Base-by-base conservation (phyloP, 257 asterid species). In the Gentiana macrophylla region DNA sequence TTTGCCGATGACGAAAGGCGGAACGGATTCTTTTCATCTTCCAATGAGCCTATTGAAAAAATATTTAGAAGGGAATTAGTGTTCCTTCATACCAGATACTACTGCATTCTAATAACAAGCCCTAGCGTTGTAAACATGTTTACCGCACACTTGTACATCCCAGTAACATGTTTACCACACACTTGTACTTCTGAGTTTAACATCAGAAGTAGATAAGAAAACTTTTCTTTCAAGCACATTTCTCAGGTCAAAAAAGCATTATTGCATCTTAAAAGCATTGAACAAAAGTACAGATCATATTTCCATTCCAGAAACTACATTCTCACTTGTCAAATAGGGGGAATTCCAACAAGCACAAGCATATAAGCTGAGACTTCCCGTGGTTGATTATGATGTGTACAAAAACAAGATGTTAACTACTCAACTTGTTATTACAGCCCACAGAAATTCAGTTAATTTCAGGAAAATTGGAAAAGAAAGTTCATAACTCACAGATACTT, bases 1-100 rank as follows among this genome's bases (percentile, higher is more conserved):
- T 75, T 65, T 81, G 99, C 33, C 95, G 91, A 72, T 79, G 74
- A 70, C 66, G 80, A 71, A 73, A 92, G 57, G 84, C 68, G 34
- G 79, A 77, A 47, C 86, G 95, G 64, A 81, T 58, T 81, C 79
- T 83, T 79, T 75, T 74, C 95, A 81, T 83, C 77, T 94, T 79
- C 99, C 99, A 92, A 63, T 67, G 67, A 59, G 95, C 94, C 99
- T 92, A 70, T 53, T 64, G 47, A 68, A 37, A 69, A 69, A 66
- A 48, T 8, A 49, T 65, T 55, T 54, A 44, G 51, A 49, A 57
- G 58, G 35, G 56, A 52, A 52, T 47, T 41, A 33, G 15, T 44
- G 4, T 15, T 15, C 43, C 5, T 44, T 44, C 15, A 9, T 15
- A 57, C 35, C 15, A 9, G 11, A 41, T 5, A 41, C 9, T 5